Evolutionary conservation across 2,329 filamentous ascomycete species (phyloP).

Genomic region (Scopulariopsis brevicaulis): DNA sequence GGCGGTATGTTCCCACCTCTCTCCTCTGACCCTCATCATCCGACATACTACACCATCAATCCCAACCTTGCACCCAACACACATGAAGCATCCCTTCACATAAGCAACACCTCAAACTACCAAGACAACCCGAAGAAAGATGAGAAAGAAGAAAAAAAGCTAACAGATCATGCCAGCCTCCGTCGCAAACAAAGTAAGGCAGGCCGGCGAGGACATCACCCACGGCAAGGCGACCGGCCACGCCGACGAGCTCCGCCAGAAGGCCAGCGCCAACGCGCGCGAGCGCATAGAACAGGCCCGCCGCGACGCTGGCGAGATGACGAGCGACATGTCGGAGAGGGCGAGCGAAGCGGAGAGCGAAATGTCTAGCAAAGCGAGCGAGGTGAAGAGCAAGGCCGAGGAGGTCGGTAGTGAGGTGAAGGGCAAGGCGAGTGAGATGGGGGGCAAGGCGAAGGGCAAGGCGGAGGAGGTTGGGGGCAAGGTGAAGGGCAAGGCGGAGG

Average conservation of each 20-base stretch:
- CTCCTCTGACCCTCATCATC: too few relatives aligned
- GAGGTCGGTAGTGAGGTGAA: slow-evolving; percentile 18
- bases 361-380: slow-evolving; percentile 5
- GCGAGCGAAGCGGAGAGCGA: slow-evolving; percentile 19
- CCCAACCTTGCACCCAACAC: too few relatives aligned
- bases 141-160: background rate
- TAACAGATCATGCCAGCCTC: background rate
- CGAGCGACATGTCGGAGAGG: slow-evolving; percentile 20
- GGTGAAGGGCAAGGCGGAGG: slow-evolving; percentile 29
- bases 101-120: too few relatives aligned
- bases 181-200: slow-evolving; percentile 35
- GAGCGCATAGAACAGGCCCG: slow-evolving; percentile 27
- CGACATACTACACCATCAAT: too few relatives aligned
- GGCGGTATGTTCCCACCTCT: slow-evolving; percentile 30
- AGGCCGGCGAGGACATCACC: slow-evolving; percentile 24
- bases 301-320: slow-evolving; percentile 29
- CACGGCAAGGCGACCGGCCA: slow-evolving; percentile 21
- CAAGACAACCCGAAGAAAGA: background rate
- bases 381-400: slow-evolving; percentile 30
- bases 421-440: slow-evolving; percentile 23
- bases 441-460: slow-evolving; percentile 26
- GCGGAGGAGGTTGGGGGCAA: slow-evolving; percentile 29
- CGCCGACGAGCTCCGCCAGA: slow-evolving; percentile 19
- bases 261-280: slow-evolving; percentile 21
- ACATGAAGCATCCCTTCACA: too few relatives aligned